A percentile compares a stretch with the other conserved stretches of the same genome.
phyloP scores from a whole-genome alignment of 345 rosid genomes.

The Pistacia integerrima region DNA sequence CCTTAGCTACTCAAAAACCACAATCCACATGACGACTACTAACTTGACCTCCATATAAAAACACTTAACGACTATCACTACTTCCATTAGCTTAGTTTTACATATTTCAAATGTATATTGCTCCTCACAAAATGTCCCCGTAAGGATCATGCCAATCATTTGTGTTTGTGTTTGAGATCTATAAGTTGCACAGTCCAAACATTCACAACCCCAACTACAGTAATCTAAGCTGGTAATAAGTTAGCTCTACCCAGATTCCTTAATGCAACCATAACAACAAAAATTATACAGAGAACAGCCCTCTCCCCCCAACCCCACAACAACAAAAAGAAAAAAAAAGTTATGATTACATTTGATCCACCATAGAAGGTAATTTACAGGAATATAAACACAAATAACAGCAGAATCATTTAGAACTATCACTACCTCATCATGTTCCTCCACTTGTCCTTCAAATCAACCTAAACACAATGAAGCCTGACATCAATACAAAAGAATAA shows the following conservation, averaged over 20 bases:
- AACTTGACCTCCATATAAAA: no score
- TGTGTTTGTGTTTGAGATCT: no score
- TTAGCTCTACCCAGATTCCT: neutral
- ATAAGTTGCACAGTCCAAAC: neutral
- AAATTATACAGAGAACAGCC: neutral
- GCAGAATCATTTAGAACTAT: neutral
- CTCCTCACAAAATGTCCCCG: no score
- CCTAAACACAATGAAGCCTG: conserved; percentile 30
- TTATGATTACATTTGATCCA: neutral
- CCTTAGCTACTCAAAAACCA: no score
- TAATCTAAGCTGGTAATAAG: neutral
- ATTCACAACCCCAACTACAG: neutral
- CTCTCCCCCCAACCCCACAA: no score
- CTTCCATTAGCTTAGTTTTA: no score
- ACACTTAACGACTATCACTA: no score
- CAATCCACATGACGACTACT: no score
- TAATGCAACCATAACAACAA: neutral
- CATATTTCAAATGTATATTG: no score
- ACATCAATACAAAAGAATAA: neutral
- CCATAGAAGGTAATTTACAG: neutral
- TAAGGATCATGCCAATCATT: no score
- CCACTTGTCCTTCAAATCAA: conserved; percentile 76
- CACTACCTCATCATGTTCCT: conserved; percentile 45
- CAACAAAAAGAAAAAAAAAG: neutral
- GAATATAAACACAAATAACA: neutral